Base-by-base conservation (phyloP, 2,329 filamentous ascomycete genomes). In the Xylariaceae sp. region DNA sequence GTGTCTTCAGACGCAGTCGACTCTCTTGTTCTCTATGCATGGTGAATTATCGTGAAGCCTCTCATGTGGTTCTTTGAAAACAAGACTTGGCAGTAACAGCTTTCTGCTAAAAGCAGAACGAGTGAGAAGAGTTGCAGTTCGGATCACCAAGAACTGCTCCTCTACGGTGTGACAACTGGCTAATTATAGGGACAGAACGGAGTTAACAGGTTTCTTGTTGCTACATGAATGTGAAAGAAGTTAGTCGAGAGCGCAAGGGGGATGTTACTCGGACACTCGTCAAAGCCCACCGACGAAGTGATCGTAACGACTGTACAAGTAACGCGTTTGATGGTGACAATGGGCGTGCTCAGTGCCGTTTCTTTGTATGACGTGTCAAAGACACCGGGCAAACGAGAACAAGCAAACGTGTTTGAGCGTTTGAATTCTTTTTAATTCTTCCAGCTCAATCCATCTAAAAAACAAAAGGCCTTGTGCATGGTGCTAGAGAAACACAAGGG, bases 1-100 rank as follows among this genome's bases (percentile, higher is more conserved):
- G 57, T 8, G 59, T 53, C 55, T 63, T 60, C 1, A 65, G 58
- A 45, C 64, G 56, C 9, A 62, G n/a, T 7, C 23, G n/a, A 10
- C 63, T 66, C 13, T 66, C 60, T 35, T 49, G 57, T 51, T 30
- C 49, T 48, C 51, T 51, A 45, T 42, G 58, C 13, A 51, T 47
- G 6, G 34, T 13, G 34, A n/a, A 10, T 6, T 45, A 60, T 62
- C 30, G 48, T 47, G 39, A 49, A 5, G 23, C 11, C 1, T 42
- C 13, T 42, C 11, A 3, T 42, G 37, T 13, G 37, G 8, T 42
- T 30, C 23, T 30, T 5, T 30, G 5, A 30, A 30, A 30, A 5
- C 23, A 30, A 5, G 1, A 30, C 23, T 30, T 30, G 23, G 23
- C 23, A 30, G 23, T 30, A 30, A 30, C 23, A 30, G 23, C 5